These are phyloP conservation scores for Monilinia fructigena DNA, from an alignment of 2,329 filamentous ascomycete species.

Conservation along the genomic window DNA sequence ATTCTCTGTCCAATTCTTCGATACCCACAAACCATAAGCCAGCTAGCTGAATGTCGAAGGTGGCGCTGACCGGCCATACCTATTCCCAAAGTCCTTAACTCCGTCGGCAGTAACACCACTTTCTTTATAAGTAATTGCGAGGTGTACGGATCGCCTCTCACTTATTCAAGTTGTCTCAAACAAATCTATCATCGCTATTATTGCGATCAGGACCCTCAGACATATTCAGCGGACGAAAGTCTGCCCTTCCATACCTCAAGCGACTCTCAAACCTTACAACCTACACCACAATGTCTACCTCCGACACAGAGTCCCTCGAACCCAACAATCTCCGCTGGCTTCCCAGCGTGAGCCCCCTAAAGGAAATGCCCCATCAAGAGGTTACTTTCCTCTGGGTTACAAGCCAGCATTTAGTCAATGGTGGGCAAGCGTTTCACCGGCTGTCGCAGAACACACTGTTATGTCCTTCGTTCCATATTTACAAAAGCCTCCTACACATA, in stretches of 20 bases:
- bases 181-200: slow-evolving; percentile 38
- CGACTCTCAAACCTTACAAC: slow-evolving; percentile 36
- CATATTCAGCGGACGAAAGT: slow-evolving; percentile 35
- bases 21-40: background rate
- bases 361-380: slow-evolving; percentile 34
- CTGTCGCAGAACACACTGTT: slow-evolving; percentile 82
- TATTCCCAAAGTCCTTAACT: slow-evolving; percentile 14
- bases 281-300: slow-evolving; percentile 40
- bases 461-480: slow-evolving; percentile 83
- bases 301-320: slow-evolving; percentile 40
- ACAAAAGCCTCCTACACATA: slow-evolving; percentile 58
- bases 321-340: slow-evolving; percentile 49
- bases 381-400: slow-evolving; percentile 82
- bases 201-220: slow-evolving; percentile 38
- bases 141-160: slow-evolving; percentile 32
- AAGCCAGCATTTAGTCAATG: slow-evolving; percentile 91
- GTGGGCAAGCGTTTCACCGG: slow-evolving; percentile 85
- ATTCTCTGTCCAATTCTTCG: background rate
- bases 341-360: slow-evolving; percentile 47
- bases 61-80: slow-evolving; percentile 12
- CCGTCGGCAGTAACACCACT: slow-evolving; percentile 24
- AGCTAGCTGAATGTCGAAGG: background rate
- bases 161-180: slow-evolving; percentile 41
- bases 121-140: slow-evolving; percentile 27
- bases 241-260: slow-evolving; percentile 32